Evolutionary conservation across 192 early-diverging fungal genomes (phyloP).

Genomic region (Cetraspora pellucida): DNA sequence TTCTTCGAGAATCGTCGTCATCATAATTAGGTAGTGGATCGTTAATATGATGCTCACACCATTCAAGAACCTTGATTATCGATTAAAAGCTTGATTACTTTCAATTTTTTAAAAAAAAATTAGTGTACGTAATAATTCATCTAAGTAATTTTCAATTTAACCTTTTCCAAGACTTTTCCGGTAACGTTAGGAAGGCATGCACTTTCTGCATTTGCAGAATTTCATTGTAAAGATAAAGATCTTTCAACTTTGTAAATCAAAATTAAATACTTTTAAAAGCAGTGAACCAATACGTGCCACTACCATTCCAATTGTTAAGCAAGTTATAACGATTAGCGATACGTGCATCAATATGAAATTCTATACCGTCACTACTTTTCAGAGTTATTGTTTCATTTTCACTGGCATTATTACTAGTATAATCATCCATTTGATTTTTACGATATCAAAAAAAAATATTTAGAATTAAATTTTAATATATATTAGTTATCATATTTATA

Average conservation of each 20-base stretch:
- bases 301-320: constrained; percentile 81
- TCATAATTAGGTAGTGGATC: constrained; percentile 66
- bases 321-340: constrained; percentile 72
- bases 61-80: constrained; percentile 70
- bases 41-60: constrained; percentile 75
- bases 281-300: background rate
- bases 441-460: too few species aligned
- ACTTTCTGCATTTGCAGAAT: background rate
- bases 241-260: background rate
- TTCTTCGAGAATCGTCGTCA: constrained; percentile 55
- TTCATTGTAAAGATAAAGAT: background rate
- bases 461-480: too few species aligned
- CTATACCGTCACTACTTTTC: constrained; percentile 62
- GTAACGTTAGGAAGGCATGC: constrained; percentile 69
- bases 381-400: constrained; percentile 50
- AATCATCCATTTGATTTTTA: background rate
- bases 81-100: background rate
- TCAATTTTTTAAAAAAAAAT: background rate
- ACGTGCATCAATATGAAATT: constrained; percentile 64
- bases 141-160: constrained; percentile 24
- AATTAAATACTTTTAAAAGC: too few species aligned
- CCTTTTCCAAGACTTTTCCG: constrained; percentile 69
- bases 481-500: too few species aligned
- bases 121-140: background rate
- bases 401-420: background rate